Evolutionary conservation across 1,284 basidiomycete species (phyloP).

Genomic region (Pterulicium gracile): DNA sequence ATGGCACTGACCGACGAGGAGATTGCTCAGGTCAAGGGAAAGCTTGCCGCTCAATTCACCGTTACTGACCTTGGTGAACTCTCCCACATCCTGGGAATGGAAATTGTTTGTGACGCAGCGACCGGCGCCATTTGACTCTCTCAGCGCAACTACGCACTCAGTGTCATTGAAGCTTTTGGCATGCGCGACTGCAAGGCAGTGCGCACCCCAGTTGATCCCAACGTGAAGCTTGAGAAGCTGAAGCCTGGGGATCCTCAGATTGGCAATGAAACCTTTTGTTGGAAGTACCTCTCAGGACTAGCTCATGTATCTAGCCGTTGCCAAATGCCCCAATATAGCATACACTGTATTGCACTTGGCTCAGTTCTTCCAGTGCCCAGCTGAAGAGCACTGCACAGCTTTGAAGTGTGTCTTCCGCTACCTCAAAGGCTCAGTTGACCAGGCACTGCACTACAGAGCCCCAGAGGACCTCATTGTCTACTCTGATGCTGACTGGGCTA

Average conservation of each 20-base stretch:
- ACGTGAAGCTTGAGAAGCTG: slow-evolving; percentile 3
- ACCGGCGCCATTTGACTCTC: slow-evolving; percentile 4
- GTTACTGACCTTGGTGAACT: neutral
- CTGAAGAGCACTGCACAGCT: slow-evolving; percentile 12
- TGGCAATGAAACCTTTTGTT: neutral
- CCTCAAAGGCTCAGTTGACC: slow-evolving; percentile 19
- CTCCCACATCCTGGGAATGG: slow-evolving; percentile 8
- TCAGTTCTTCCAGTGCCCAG: slow-evolving; percentile 15
- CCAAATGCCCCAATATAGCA: slow-evolving; percentile 19
- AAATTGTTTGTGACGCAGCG: slow-evolving; percentile 8
- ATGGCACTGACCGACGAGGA: neutral
- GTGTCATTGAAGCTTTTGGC: slow-evolving; percentile 11
- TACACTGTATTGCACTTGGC: slow-evolving; percentile 17
- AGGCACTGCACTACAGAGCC: no score
- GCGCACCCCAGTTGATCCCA: slow-evolving; percentile 9
- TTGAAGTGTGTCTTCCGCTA: slow-evolving; percentile 20
- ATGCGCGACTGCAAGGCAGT: slow-evolving; percentile 9
- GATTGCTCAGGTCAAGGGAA: neutral
- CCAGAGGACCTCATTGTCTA: slow-evolving; percentile 11
- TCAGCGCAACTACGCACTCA: slow-evolving; percentile 13
- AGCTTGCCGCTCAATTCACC: neutral
- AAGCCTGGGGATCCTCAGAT: neutral
- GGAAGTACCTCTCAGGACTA: slow-evolving; percentile 9
- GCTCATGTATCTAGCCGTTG: slow-evolving; percentile 17
- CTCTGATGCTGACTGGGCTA: slow-evolving; percentile 19